Evolutionary conservation across 176 grass and related monocot genomes (phyloP), one percentile per base, ranked within the genome.

Genomic region (Triticum urartu): DNA sequence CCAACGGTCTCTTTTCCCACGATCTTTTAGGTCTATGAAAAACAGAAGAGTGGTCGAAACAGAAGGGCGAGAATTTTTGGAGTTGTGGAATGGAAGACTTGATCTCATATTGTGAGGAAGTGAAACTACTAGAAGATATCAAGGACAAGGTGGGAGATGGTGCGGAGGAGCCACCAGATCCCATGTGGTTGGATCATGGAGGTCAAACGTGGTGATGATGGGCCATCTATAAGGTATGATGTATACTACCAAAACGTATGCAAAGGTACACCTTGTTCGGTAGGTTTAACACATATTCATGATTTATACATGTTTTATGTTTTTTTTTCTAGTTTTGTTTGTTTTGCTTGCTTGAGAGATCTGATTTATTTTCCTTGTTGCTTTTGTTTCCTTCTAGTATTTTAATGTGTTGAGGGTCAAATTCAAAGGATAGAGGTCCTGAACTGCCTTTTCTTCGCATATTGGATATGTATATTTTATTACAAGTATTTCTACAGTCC

Each of bases 111-210:
- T 25, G 47, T 7, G 39, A 65, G 39, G 18, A 74, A 35, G n/a
- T 72, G 14, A 72, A 40, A 8, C 4, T 12, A 11, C 14, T 1
- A 0, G 11, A 39, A n/a, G n/a, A 24, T 2, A 11, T 17, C 26
- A 17, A 38, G 7, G 0, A 63, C 0, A 11, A 61, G 7, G 13
- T 8, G 1, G 52, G 12, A 73, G 15, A 83, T 17, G 35, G 17
- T 61, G 52, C 17, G 12, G 28, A 25, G 20, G 43, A 71, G 20
- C 32, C 52, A 20, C 91, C 76, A 1, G 81, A 65, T 36, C 30
- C 91, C 87, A 13, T 81, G 89, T 64, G 91, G 91, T 9, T 89
- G 84, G 91, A 81, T 81, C 64, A 87, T 89, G 87, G 77, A 85
- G 40, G 64, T 87, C 76, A 40, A 48, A 11, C 77, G 2, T 25